Evolutionary conservation across 169 alveolate genomes (phyloP).

Genomic region (Cryptosporidium andersoni): DNA sequence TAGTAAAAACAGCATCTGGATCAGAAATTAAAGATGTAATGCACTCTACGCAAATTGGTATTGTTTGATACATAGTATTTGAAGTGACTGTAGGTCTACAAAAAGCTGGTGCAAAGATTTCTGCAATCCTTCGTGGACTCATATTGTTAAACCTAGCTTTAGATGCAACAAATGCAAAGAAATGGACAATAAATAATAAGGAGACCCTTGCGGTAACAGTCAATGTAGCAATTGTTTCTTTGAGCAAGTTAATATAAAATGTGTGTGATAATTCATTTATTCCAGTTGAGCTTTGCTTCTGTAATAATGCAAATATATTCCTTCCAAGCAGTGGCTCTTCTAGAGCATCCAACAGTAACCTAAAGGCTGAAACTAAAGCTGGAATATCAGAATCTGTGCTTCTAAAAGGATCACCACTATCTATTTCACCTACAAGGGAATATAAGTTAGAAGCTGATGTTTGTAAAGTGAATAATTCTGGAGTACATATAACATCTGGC

Average conservation of each 20-base stretch:
- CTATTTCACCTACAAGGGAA: constrained; percentile 28
- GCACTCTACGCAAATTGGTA: constrained; percentile 64
- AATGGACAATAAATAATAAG: constrained; percentile 23
- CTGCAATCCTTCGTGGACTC: constrained; percentile 57
- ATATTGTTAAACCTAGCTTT: constrained; percentile 47
- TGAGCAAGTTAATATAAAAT: constrained; percentile 31
- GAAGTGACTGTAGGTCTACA: constrained; percentile 40
- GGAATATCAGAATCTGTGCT: constrained; percentile 39
- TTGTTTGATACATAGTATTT: constrained; percentile 40
- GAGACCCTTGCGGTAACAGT: constrained; percentile 13
- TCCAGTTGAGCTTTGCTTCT: constrained; percentile 37
- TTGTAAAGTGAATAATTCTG: constrained; percentile 25
- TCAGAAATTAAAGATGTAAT: constrained; percentile 56
- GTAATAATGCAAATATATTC: constrained; percentile 13
- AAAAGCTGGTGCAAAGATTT: constrained; percentile 56
- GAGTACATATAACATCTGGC: constrained; percentile 39
- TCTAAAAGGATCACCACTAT: constrained; percentile 69
- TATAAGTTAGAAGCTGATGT: constrained; percentile 24
- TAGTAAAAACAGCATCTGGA: constrained; percentile 7
- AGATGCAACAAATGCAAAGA: constrained; percentile 13
- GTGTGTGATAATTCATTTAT: constrained; percentile 41
- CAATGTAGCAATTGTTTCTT: constrained; percentile 39
- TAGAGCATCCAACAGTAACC: constrained; percentile 21
- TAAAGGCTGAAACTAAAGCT: constrained; percentile 52
- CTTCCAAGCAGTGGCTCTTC: constrained; percentile 28